Evolutionary conservation across 495 filamentous ascomycete genomes (phyloP), one percentile per base, ranked within the genome.

Genomic region (Tuber brumale): DNA sequence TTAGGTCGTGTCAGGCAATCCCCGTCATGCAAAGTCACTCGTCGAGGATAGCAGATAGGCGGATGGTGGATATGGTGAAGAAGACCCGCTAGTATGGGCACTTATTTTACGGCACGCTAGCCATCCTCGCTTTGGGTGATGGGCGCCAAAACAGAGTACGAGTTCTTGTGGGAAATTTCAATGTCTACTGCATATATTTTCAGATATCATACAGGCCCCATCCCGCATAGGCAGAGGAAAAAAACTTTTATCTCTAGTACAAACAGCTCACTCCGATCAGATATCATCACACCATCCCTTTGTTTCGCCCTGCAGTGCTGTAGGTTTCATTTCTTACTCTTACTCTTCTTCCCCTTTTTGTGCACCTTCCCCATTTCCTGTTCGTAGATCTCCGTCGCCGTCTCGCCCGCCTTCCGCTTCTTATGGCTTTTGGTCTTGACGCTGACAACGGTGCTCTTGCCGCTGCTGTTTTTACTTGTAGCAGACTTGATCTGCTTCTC

Each of bases 331-430:
- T 80, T 81, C 31, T 78, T 83, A 76, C 83, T 84, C 83, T 89
- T 90, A 16, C 85, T 83, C 84, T 91, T 92, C 84, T 90, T 92
- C 86, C 70, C 71, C 69, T 70, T 86, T 44, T 85, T 85, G 41
- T 81, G 83, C 78, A 85, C 85, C 21, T 87, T 84, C 31, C 88
- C 89, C 66, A 89, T 86, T 79, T 89, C 89, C 77, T 91, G 84
- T 35, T 88, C 87, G 73, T 87, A 88, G 51, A 89, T 85, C 77
- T 92, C 87, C 74, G 85, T 85, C 46, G 88, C 88, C 39, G 91
- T 89, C 42, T 90, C 91, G 23, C 88, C 90, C 66, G 91, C 92
- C 86, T 97, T 97, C 74, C 94, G 87, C 86, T 97, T 97, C 37
- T 85, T 83, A 27, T 82, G 78, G 85, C 92, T 93, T 4, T 85